Base-by-base conservation (phyloP, 148 eudicot species). In the Pouteria glomerata region DNA sequence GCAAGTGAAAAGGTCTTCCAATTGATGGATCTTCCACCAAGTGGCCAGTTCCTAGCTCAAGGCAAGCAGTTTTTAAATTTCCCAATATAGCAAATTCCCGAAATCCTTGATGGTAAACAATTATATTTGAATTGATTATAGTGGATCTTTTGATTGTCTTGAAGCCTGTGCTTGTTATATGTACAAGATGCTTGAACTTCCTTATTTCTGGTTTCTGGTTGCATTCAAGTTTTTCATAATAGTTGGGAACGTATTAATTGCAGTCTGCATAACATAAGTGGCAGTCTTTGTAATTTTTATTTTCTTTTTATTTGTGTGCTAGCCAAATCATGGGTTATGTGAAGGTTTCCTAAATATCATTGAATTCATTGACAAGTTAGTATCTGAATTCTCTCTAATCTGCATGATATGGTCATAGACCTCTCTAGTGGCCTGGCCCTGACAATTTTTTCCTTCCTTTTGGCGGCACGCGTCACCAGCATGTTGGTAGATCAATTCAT, bases 1-100 rank as follows among this genome's bases (percentile, higher is more conserved):
- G 99, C 99, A 70, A 96, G 99, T 85, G 99, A 96, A 82, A 90
- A 96, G 77, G 99, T 96, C 72, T 96, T 96, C 77, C 96, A 85
- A 73, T 60, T 96, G 77, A 96, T 96, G 88, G 99, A 96, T 85
- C 88, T 85, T 66, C 55, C 79, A 52, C 96, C 92, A 59, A 85
- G 96, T 79, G 78, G 82, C 45, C 97, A 92, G 80, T 92, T 96
- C 82, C 84, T 44, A 63, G 81, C 88, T 37, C 84, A 81, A 88
- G 99, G 99, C 82, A 82, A 63, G 78, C 71, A 56, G 66, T 53
- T 68, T 53, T n/a, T 31, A 18, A 37, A 67, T 27, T 23, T 67
- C 14, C 23, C 21, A 41, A 64, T 41, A 16, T 42, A 42, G 13
- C 12, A 21, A 34, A 45, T 23, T 45, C 23, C 51, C 37, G 33